Percentiles rank a stretch among this genome's conserved stretches.
phyloP scores from a whole-genome alignment of 1,139 yeast genomes.

The Protomyces inouyei region DNA sequence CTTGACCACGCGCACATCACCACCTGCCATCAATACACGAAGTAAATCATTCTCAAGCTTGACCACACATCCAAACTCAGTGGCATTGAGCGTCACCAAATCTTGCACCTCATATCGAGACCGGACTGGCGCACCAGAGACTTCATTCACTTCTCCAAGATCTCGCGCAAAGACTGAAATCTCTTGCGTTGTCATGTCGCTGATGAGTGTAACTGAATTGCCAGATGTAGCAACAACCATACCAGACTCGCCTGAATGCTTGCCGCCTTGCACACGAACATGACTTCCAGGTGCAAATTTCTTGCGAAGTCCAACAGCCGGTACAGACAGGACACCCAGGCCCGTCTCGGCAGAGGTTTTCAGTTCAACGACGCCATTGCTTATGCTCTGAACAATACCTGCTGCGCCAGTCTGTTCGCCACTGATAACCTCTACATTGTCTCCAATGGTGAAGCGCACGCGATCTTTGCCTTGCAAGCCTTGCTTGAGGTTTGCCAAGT shows the following conservation, averaged over 20 bases:
- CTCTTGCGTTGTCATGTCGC: constrained; percentile 83
- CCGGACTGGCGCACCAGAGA: constrained; percentile 50
- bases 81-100: constrained; percentile 80
- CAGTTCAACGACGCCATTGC: constrained; percentile 34
- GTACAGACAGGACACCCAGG: constrained; percentile 57
- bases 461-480: constrained; percentile 56
- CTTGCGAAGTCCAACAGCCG: constrained; percentile 75
- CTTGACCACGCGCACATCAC: constrained; percentile 63
- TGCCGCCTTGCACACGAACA: constrained; percentile 87
- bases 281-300: constrained; percentile 90
- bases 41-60: constrained; percentile 84
- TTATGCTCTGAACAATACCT: constrained; percentile 65
- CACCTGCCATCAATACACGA: constrained; percentile 77
- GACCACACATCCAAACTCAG: constrained; percentile 81
- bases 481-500: constrained; percentile 77
- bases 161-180: constrained; percentile 61
- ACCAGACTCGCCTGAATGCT: constrained; percentile 90
- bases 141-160: constrained; percentile 51
- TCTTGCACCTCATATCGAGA: constrained; percentile 84
- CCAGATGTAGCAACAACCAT: constrained; percentile 76
- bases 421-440: constrained; percentile 79
- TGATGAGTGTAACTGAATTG: constrained; percentile 81
- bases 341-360: constrained; percentile 31
- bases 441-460: constrained; percentile 79
- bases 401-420: constrained; percentile 92